Conservation (phyloP, 2,329 filamentous ascomycete genomes). For the Cryphonectria nitschkei region DNA sequence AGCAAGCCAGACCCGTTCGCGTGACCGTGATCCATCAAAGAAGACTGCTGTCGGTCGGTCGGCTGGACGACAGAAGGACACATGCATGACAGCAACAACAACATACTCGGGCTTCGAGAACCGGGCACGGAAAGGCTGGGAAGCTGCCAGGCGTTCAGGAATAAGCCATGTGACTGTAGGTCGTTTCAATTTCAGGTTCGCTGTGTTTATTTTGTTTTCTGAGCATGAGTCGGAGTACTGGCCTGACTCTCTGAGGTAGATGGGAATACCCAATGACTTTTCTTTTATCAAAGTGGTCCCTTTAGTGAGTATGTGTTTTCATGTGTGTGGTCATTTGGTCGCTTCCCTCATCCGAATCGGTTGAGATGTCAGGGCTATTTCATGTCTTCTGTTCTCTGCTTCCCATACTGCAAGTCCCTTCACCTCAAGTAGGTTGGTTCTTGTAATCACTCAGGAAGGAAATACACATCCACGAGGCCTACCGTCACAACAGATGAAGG, state of each 20-base stretch:
- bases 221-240: slow-evolving; percentile 3
- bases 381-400: too few relatives aligned
- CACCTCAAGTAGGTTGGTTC: too few relatives aligned
- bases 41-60: neutral
- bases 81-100: neutral
- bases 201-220: neutral
- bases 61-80: too few relatives aligned
- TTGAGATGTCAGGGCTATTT: too few relatives aligned
- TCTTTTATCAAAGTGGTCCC: neutral
- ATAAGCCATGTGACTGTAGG: neutral
- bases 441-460: too few relatives aligned
- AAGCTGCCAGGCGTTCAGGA: neutral
- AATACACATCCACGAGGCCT: too few relatives aligned
- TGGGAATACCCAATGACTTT: slow-evolving; percentile 10
- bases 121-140: neutral
- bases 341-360: too few relatives aligned
- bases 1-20: slow-evolving; percentile 32
- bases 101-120: neutral
- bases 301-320: neutral
- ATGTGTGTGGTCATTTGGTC: neutral
- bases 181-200: neutral
- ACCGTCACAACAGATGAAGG: too few relatives aligned
- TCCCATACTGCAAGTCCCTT: too few relatives aligned
- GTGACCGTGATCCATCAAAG: neutral
- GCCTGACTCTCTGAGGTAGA: neutral